Evolutionary conservation across 2,329 filamentous ascomycete species (phyloP).

Genomic region (Thermothelomyces thermophilus): DNA sequence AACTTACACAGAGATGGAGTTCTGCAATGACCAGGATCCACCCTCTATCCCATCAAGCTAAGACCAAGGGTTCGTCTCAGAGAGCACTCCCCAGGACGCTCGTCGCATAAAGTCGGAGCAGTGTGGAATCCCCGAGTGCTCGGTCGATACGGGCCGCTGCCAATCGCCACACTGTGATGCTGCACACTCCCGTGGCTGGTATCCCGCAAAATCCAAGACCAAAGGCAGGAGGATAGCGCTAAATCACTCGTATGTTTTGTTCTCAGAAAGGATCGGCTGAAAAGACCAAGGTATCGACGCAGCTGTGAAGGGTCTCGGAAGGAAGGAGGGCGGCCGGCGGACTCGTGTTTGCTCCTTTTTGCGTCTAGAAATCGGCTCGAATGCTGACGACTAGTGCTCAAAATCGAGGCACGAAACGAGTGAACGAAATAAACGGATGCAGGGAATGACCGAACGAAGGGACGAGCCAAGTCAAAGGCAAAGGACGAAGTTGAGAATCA

Average conservation of each 20-base stretch:
- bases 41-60: slow-evolving; percentile 6
- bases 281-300: background rate
- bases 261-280: background rate
- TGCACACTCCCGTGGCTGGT: slow-evolving; percentile 20
- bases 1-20: slow-evolving; percentile 4
- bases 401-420: slow-evolving; percentile 14
- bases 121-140: no score
- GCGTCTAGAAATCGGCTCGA: background rate
- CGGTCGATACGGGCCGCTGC: background rate
- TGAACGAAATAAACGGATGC: slow-evolving; percentile 19
- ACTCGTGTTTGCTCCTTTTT: slow-evolving; percentile 9
- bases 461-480: background rate
- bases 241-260: background rate
- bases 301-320: background rate
- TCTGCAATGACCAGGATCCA: background rate
- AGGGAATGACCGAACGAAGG: slow-evolving; percentile 3
- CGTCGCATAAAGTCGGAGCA: background rate
- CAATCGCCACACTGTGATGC: slow-evolving; percentile 16
- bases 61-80: slow-evolving; percentile 9
- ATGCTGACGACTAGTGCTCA: background rate
- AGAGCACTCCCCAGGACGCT: background rate
- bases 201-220: slow-evolving; percentile 8
- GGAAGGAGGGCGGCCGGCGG: slow-evolving; percentile 12
- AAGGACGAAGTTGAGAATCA: slow-evolving; percentile 2
- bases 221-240: slow-evolving; percentile 9